These are phyloP conservation scores for Linum tenue DNA, from an alignment of 345 rosid genomes.

Conservation along the genomic window DNA sequence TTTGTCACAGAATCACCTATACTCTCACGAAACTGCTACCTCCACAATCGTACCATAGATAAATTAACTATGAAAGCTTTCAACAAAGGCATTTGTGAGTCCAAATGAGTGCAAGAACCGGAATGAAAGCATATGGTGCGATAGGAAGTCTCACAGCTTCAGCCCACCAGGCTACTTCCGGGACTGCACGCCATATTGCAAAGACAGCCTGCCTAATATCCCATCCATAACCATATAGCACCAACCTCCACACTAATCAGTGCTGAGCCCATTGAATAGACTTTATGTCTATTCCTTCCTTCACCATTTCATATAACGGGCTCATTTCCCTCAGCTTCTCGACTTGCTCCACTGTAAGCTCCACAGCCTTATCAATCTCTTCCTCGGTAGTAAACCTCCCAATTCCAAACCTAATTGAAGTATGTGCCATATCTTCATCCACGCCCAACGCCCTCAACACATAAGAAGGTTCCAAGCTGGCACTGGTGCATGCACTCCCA, in stretches of 20 bases:
- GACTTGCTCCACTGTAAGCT: conserved; percentile 82
- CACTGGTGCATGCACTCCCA: conserved; percentile 99
- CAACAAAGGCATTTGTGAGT: conserved; percentile 10
- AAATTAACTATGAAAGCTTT: conserved; percentile 7
- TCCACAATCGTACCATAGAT: conserved; percentile 11
- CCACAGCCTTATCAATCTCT: conserved; percentile 73
- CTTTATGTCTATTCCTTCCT: conserved; percentile 79
- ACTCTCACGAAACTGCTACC: neutral
- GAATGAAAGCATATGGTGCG: neutral
- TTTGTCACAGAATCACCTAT: too few relatives aligned
- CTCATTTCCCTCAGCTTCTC: conserved; percentile 95
- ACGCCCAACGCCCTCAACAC: conserved; percentile 95
- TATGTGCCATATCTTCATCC: conserved; percentile 97
- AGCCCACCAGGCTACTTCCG: neutral
- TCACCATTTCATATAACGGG: conserved; percentile 89
- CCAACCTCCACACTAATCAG: conserved; percentile 20
- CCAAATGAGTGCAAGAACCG: neutral
- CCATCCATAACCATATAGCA: conserved; percentile 1
- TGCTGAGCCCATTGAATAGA: conserved; percentile 90
- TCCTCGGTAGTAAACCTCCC: conserved; percentile 90
- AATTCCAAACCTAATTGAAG: conserved; percentile 93
- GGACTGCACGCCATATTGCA: neutral
- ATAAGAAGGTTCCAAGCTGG: conserved; percentile 92
- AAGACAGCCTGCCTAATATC: neutral
- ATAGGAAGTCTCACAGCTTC: neutral